Percentiles rank a stretch among this genome's conserved stretches.
Evolutionary conservation across 179 eudicot genomes (phyloP).

Genomic region (Patellifolia procumbens): DNA sequence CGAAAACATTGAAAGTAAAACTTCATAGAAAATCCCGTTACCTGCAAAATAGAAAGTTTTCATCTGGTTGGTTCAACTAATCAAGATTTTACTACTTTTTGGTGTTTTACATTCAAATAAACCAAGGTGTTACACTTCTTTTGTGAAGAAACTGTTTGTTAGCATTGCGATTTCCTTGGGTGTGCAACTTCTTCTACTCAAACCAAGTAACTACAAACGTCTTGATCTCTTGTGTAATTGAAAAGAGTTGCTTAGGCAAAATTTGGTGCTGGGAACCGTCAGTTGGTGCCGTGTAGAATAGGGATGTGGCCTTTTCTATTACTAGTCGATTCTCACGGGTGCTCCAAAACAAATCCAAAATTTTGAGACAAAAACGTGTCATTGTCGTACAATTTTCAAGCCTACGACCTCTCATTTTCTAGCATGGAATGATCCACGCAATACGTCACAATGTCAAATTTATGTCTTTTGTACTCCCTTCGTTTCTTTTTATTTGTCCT

Average conservation of each 20-base stretch:
- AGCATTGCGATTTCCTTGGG: too few relatives aligned
- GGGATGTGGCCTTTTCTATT: slow-evolving; percentile 10
- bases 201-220: neutral
- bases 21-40: too few relatives aligned
- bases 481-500: too few relatives aligned
- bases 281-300: slow-evolving; percentile 28
- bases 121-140: too few relatives aligned
- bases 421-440: slow-evolving; percentile 27
- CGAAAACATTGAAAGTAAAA: too few relatives aligned
- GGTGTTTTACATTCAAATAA: too few relatives aligned
- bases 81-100: too few relatives aligned
- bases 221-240: neutral
- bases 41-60: too few relatives aligned
- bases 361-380: slow-evolving; percentile 13
- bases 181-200: too few relatives aligned
- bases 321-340: slow-evolving; percentile 28
- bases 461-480: slow-evolving; percentile 24
- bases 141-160: too few relatives aligned
- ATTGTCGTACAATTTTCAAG: slow-evolving; percentile 25
- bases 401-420: slow-evolving; percentile 31
- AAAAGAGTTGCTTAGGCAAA: neutral
- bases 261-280: slow-evolving; percentile 17
- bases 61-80: too few relatives aligned
- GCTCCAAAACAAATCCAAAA: neutral
- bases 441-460: slow-evolving; percentile 29